These are phyloP conservation scores for Pestalotiopsis fici DNA, from an alignment of 2,329 filamentous ascomycete genomes.

Conservation along the genomic window DNA sequence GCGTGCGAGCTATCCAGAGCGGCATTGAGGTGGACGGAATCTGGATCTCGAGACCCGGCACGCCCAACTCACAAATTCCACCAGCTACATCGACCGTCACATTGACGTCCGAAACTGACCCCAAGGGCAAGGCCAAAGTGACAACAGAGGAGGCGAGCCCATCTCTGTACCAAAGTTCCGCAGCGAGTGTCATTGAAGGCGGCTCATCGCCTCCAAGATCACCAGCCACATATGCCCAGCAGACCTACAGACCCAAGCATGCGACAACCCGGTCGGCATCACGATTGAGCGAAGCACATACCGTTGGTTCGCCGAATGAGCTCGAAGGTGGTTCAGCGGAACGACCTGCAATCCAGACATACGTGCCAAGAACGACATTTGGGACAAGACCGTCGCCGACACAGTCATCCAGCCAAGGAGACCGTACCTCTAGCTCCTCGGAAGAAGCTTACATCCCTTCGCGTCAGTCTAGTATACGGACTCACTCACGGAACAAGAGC, in stretches of 20 bases:
- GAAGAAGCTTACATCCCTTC: constrained; percentile 9
- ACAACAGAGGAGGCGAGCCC: constrained; percentile 14
- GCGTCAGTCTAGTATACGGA: not conserved
- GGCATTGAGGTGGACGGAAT: constrained; percentile 86
- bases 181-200: constrained; percentile 20
- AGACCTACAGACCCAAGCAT: constrained; percentile 23
- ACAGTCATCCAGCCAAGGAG: not conserved
- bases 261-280: constrained; percentile 16
- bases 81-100: constrained; percentile 23
- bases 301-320: constrained; percentile 13
- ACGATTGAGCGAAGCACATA: constrained; percentile 11
- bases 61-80: constrained; percentile 30
- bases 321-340: constrained; percentile 14
- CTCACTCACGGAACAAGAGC: not conserved
- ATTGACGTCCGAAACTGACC: constrained; percentile 20
- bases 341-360: constrained; percentile 20
- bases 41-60: constrained; percentile 63
- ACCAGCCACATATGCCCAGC: constrained; percentile 11
- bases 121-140: constrained; percentile 27
- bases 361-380: constrained; percentile 26
- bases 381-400: constrained; percentile 5
- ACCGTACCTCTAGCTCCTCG: constrained; percentile 12
- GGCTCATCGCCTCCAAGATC: constrained; percentile 9
- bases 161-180: constrained; percentile 23
- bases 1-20: constrained; percentile 80